A percentile compares a stretch with the other conserved stretches of the same genome.
Evolutionary conservation across 441 rosid genomes (phyloP).

Genomic region (Adansonia rubrostipa): DNA sequence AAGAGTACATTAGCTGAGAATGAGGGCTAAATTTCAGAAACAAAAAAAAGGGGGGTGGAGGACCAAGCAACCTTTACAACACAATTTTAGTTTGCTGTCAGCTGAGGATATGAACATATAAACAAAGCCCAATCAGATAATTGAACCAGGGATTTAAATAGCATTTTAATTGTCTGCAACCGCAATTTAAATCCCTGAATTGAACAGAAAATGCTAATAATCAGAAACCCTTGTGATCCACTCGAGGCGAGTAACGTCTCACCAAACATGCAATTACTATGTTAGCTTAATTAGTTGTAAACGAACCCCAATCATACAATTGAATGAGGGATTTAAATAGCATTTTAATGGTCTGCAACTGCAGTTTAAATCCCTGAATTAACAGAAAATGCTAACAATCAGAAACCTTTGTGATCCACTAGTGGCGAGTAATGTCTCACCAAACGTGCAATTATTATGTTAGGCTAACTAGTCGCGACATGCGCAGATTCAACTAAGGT

Average conservation of each 20-base stretch:
- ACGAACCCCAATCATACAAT: too few species aligned
- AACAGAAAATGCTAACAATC: not conserved
- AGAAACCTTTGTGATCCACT: not conserved
- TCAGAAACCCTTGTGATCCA: not conserved
- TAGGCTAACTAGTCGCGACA: not conserved
- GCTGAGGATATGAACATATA: conserved; percentile 1
- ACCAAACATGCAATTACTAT: not conserved
- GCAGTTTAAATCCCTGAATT: not conserved
- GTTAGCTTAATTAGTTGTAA: too few species aligned
- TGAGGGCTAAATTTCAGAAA: not conserved
- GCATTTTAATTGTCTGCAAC: too few species aligned
- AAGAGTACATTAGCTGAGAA: conserved; percentile 26
- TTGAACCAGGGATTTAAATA: not conserved
- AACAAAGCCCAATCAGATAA: not conserved
- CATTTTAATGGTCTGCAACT: too few species aligned
- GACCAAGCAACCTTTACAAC: not conserved
- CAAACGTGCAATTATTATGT: not conserved
- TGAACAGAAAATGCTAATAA: not conserved
- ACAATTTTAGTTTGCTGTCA: conserved; percentile 1
- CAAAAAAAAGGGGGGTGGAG: not conserved
- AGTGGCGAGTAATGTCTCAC: conserved; percentile 8
- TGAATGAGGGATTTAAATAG: too few species aligned
- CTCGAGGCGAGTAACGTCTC: conserved; percentile 4
- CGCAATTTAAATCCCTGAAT: not conserved
- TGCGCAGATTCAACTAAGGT: not conserved